Evolutionary conservation across 148 eudicot species (phyloP).

Genomic region (Fallopia convolvulus): DNA sequence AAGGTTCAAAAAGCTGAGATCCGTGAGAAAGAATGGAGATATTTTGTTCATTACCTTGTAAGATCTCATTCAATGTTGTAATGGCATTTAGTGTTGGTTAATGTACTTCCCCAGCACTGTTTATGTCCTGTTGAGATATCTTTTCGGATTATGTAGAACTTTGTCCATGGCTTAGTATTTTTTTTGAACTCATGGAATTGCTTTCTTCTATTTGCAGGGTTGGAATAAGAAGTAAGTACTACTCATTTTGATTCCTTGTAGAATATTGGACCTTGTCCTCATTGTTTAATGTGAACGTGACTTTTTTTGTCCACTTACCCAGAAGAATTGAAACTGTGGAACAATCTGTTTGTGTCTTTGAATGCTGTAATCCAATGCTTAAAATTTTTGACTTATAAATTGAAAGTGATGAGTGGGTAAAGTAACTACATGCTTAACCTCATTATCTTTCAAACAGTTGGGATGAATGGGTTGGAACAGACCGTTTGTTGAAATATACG

Average conservation of each 20-base stretch:
- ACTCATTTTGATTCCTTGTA: not conserved
- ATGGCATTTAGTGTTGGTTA: not conserved
- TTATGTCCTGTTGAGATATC: not conserved
- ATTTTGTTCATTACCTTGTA: conserved; percentile 96
- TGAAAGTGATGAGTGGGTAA: conserved; percentile 6
- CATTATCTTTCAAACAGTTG: conserved; percentile 63
- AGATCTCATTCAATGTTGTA: conserved; percentile 22
- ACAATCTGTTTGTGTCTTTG: not conserved
- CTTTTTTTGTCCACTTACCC: not conserved
- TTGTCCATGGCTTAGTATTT: not conserved
- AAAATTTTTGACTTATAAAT: not conserved
- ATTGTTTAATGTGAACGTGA: not conserved
- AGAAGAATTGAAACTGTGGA: not conserved
- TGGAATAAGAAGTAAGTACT: conserved; percentile 93
- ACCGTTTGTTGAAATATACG: conserved; percentile 72
- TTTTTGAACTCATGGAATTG: conserved; percentile 8
- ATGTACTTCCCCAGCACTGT: not conserved
- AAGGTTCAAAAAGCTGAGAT: conserved; percentile 87
- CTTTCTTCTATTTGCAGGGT: conserved; percentile 65
- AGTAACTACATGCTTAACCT: conserved; percentile 17
- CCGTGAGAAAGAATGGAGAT: conserved; percentile 83
- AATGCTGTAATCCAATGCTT: not conserved
- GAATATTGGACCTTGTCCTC: conserved; percentile 4
- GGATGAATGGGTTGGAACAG: conserved; percentile 98
- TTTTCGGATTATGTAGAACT: not conserved